Evolutionary conservation across 164 flowering plant genomes (phyloP), one percentile per base, ranked within the genome.

Genomic region (Magnolia kwangsiensis): DNA sequence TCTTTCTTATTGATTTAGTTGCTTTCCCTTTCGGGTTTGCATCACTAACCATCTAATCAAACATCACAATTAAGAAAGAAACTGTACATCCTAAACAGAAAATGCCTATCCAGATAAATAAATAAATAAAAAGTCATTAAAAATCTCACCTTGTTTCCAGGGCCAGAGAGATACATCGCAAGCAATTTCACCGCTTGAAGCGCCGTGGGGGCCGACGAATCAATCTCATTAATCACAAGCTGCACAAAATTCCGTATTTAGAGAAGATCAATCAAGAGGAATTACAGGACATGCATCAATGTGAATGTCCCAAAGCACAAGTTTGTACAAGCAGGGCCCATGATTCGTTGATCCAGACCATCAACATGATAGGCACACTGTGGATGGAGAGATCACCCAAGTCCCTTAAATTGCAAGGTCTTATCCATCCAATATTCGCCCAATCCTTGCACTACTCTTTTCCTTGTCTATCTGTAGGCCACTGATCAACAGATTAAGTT

Each of bases 171-270:
- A 81, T 96, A 94, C 65, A 87, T 70, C 20, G 99, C 98, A 23
- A 96, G 96, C 84, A 94, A 80, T 76, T 96, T 96, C 65, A 96
- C 95, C 11, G 98, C 99, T 77, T 96, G 99, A 59, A 94, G 95
- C 63, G 98, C 87, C 69, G 99, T 94, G 0, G 97, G 83, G 1
- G 98, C 95, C 0, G 96, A 87, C 10, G 85, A 77, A 78, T 92
- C 91, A 83, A 96, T 90, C 89, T 96, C 99, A 68, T 74, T 82
- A 79, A 91, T 90, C 75, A 90, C 98, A 24, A 94, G 92, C 95
- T 92, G 86, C 63, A 58, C 24, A 65, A 13, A 71, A 58, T 6
- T 3, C 18, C 4, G 2, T 11, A 55, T 11, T 11, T 11, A 55
- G 13, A 55, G 61, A 55, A 11, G 18, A 55, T 11, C 61, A 55